These are phyloP conservation scores for Casaregolazyma suthepensis DNA, from an alignment of 1,139 yeast genomes.

Conservation along the genomic window DNA sequence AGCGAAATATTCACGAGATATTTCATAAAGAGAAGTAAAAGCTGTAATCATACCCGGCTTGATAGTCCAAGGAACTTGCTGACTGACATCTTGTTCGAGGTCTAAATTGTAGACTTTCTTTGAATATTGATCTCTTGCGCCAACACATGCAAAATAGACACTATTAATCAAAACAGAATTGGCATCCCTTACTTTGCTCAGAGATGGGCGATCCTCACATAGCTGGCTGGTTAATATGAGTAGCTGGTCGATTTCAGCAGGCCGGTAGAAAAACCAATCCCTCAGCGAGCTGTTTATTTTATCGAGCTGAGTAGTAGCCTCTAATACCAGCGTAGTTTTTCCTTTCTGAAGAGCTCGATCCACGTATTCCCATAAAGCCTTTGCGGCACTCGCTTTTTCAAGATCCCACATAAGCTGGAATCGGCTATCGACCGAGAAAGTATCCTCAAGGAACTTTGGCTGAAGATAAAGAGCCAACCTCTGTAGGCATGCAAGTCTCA, in stretches of 20 bases:
- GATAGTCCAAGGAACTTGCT: constrained; percentile 32
- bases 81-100: constrained; percentile 14
- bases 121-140: constrained; percentile 18
- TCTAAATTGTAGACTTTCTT: constrained; percentile 20
- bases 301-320: constrained; percentile 6
- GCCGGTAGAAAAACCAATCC: constrained; percentile 24
- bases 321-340: background rate
- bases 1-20: constrained; percentile 13
- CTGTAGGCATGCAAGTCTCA: constrained; percentile 37
- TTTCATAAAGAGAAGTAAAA: constrained; percentile 23
- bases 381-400: constrained; percentile 55
- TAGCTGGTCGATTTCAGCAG: constrained; percentile 17
- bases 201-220: constrained; percentile 9
- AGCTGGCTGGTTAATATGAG: constrained; percentile 16
- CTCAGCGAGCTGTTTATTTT: constrained; percentile 19
- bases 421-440: constrained; percentile 32
- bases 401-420: constrained; percentile 41
- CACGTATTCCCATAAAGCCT: constrained; percentile 42
- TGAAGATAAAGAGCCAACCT: constrained; percentile 44
- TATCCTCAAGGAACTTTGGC: constrained; percentile 38
- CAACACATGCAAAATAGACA: constrained; percentile 25
- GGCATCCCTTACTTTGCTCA: constrained; percentile 22
- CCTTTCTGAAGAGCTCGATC: constrained; percentile 15
- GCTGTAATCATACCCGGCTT: constrained; percentile 22
- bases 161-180: constrained; percentile 27